A percentile compares a stretch with the other conserved stretches of the same genome.
phyloP scores from a whole-genome alignment of 1,139 yeast species.

The Suhomyces panamericanus region DNA sequence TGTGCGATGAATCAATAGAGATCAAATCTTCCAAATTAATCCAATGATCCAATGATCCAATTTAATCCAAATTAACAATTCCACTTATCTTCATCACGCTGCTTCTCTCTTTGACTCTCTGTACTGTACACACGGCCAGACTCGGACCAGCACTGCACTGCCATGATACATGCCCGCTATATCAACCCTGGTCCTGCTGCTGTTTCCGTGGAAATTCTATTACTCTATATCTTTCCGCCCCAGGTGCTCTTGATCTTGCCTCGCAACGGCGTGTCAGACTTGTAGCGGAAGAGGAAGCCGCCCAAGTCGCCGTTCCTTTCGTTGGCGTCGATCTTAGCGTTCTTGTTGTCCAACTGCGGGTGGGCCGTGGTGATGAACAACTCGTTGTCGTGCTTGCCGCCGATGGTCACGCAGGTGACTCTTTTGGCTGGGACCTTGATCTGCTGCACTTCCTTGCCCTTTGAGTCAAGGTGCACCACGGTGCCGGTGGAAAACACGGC shows the following conservation, averaged over 20 bases:
- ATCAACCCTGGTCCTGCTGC: too few relatives aligned
- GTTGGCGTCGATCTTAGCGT: slow-evolving; percentile 31
- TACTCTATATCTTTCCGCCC: slow-evolving; percentile 21
- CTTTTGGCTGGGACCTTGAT: slow-evolving; percentile 61
- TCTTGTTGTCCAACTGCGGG: slow-evolving; percentile 40
- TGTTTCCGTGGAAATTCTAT: neutral
- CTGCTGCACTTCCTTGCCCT: slow-evolving; percentile 54
- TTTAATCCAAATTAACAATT: too few relatives aligned
- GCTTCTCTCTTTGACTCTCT: too few relatives aligned
- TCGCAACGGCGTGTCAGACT: slow-evolving; percentile 22
- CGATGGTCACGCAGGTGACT: slow-evolving; percentile 70
- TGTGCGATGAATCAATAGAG: too few relatives aligned
- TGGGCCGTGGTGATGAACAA: slow-evolving; percentile 72
- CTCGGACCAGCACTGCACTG: too few relatives aligned
- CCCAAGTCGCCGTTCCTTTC: slow-evolving; percentile 55
- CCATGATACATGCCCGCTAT: too few relatives aligned
- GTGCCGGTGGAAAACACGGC: slow-evolving; percentile 66
- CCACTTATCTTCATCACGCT: too few relatives aligned
- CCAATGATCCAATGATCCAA: too few relatives aligned
- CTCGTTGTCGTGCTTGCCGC: slow-evolving; percentile 59
- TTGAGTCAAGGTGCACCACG: slow-evolving; percentile 52
- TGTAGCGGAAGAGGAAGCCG: slow-evolving; percentile 36
- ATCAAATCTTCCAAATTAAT: too few relatives aligned
- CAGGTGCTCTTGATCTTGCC: slow-evolving; percentile 32
- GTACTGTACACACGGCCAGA: too few relatives aligned